Conservation (phyloP, 2,329 filamentous ascomycete species). For the Penicillium freii region DNA sequence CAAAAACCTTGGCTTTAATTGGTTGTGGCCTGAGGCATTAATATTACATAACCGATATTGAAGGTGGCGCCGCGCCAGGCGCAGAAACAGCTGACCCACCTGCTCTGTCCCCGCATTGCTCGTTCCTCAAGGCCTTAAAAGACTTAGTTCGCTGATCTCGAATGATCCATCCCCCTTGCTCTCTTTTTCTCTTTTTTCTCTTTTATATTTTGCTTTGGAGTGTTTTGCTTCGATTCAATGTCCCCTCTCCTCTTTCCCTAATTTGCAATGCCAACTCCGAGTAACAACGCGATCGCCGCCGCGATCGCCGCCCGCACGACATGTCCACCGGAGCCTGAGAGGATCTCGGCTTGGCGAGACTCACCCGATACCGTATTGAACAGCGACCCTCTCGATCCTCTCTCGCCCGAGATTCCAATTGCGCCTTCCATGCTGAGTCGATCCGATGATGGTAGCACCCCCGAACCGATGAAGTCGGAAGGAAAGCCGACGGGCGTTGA, state of each 20-base stretch:
- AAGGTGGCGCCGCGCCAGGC: conserved; percentile 11
- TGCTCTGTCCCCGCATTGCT: conserved; percentile 34
- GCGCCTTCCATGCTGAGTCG: conserved; percentile 28
- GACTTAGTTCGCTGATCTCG: conserved; percentile 11
- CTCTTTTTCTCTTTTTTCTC: conserved; percentile 1
- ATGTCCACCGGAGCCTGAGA: conserved; percentile 50
- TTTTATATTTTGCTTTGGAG: conserved; percentile 8
- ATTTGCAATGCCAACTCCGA: conserved; percentile 52
- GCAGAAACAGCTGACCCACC: conserved; percentile 13
- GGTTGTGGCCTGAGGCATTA: background rate
- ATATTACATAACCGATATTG: conserved; percentile 8
- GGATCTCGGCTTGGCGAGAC: conserved; percentile 34
- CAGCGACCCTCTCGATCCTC: conserved; percentile 28
- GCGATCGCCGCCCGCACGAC: conserved; percentile 43
- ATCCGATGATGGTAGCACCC: conserved; percentile 28
- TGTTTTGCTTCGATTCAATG: conserved; percentile 33
- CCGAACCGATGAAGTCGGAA: conserved; percentile 29
- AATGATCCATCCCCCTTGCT: conserved; percentile 25
- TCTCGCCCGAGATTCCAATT: conserved; percentile 25
- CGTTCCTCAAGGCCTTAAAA: conserved; percentile 10
- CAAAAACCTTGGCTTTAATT: background rate
- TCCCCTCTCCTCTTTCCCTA: conserved; percentile 31
- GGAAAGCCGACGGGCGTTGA: conserved; percentile 27
- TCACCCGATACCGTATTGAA: conserved; percentile 27
- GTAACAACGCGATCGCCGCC: conserved; percentile 46